Percentiles rank a stretch among this genome's conserved stretches.
These are phyloP conservation scores for Hyaloscypha bicolor DNA, from an alignment of 495 filamentous ascomycete species.

Conservation along the genomic window DNA sequence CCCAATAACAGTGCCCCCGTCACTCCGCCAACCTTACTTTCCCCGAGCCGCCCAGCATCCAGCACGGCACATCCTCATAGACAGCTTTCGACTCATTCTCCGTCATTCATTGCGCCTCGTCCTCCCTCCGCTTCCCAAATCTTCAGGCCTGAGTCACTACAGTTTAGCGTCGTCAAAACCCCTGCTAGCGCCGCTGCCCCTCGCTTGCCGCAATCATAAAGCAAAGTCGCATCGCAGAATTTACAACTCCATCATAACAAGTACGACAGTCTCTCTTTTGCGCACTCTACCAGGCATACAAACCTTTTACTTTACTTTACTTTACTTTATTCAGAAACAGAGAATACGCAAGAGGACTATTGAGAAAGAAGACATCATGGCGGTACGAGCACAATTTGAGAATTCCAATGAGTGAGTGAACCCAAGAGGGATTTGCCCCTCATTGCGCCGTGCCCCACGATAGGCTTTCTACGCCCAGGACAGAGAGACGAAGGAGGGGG, in stretches of 20 bases:
- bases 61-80: background rate
- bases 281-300: background rate
- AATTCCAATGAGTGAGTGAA: constrained; percentile 92
- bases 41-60: background rate
- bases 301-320: constrained; percentile 19
- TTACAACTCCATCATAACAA: background rate
- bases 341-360: constrained; percentile 16
- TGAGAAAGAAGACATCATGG: constrained; percentile 52
- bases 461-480: background rate
- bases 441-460: constrained; percentile 18
- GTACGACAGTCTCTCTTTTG: background rate
- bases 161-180: constrained; percentile 11
- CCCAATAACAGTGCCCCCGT: too few species aligned
- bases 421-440: constrained; percentile 18
- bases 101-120: constrained; percentile 9
- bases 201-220: constrained; percentile 18
- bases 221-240: background rate
- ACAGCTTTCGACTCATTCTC: constrained; percentile 10
- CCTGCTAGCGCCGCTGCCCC: constrained; percentile 16
- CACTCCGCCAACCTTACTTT: background rate
- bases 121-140: constrained; percentile 3
- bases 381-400: constrained; percentile 90
- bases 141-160: constrained; percentile 9
- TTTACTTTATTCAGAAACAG: constrained; percentile 7
- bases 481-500: background rate